Evolutionary conservation across 495 filamentous ascomycete species (phyloP), one percentile per base, ranked within the genome.

Genomic region (Trichoderma erinaceum): DNA sequence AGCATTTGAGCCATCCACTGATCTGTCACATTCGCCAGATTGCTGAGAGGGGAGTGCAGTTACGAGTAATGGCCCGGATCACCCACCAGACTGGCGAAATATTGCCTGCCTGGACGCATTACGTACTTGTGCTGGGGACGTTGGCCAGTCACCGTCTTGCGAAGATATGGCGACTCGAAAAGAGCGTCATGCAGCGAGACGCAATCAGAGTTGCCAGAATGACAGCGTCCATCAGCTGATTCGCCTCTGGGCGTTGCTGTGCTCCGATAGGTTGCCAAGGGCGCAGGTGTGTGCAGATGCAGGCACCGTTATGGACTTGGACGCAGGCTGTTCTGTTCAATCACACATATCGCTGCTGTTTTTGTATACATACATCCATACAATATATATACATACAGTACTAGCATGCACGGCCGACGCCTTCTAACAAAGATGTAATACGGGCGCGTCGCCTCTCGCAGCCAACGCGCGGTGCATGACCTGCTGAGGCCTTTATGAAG

Each of bases 181-280:
- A 38, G 35, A 38, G 35, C 44, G 18, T 48, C 44, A 48, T 48
- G 44, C 44, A 48, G 44, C 44, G 13, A n/a, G 13, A n/a, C 15
- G 44, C 44, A 48, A 48, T 48, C 48, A 52, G 48, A 52, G 35
- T 52, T n/a, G 48, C 15, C 48, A 52, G 48, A 52, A 52, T 10
- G 48, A n/a, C 15, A 11, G 13, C 15, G 15, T 48, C 18, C 44
- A 48, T 52, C 48, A 52, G 48, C 48, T 52, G 48, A 52, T 52
- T 52, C 48, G 48, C 48, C 48, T 23, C 18, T 21, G 21, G 13
- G 25, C 18, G 48, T 21, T 5, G 21, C 16, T 15, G 15, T 10
- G 46, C 46, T 50, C 46, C 46, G 46, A 50, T 50, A 50, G 11
- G 43, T 44, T 44, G 43, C 43, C 43, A 29, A 29, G 29, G 29